Conservation (phyloP, 257 asterid species). For the Solanum habrochaites region DNA sequence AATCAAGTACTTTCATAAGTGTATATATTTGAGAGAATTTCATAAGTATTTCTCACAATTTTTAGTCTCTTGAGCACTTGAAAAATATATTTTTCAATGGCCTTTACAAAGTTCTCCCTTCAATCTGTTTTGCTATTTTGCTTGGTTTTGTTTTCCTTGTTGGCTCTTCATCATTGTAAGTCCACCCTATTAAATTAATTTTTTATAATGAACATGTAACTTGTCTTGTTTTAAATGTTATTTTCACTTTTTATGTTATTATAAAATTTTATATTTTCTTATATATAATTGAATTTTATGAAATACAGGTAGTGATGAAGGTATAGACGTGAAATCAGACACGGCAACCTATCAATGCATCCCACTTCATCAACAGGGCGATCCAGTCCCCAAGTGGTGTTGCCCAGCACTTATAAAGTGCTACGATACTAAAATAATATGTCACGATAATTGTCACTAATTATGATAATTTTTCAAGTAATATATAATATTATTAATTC, state of each 20-base stretch:
- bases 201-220: not conserved
- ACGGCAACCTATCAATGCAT: not conserved
- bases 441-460: not conserved
- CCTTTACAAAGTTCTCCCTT: not conserved
- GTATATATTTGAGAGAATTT: not conserved
- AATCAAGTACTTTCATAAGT: not conserved
- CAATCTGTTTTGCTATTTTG: not conserved
- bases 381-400: not conserved
- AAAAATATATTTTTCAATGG: not conserved
- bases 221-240: not conserved
- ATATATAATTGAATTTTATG: too few species aligned
- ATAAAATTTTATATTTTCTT: too few species aligned
- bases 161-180: not conserved
- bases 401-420: not conserved
- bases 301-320: too few species aligned
- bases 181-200: not conserved
- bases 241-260: not conserved
- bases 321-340: too few species aligned
- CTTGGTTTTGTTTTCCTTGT: not conserved
- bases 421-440: not conserved
- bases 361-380: not conserved
- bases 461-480: not conserved
- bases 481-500: not conserved
- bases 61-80: not conserved
- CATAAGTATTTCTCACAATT: not conserved